Percentiles rank a stretch among this genome's conserved stretches.
Evolutionary conservation across 1,284 basidiomycete genomes (phyloP).

Genomic region (Blastosporella zonata): DNA sequence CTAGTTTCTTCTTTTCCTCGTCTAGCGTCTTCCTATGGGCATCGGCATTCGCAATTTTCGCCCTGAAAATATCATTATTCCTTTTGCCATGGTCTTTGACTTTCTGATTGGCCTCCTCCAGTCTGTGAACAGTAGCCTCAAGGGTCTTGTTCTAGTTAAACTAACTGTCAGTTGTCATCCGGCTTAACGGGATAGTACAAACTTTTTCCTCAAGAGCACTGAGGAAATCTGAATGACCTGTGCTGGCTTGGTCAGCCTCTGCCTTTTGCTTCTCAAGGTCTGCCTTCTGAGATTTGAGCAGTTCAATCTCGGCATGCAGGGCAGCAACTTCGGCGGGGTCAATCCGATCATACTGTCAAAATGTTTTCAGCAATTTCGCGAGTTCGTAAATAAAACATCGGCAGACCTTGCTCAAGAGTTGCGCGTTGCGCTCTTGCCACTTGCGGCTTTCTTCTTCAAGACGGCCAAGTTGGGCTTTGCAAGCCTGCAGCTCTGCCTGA

Average conservation of each 20-base stretch:
- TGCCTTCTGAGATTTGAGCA: conserved; percentile 45
- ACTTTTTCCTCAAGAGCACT: conserved; percentile 24
- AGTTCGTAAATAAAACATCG: too few species aligned
- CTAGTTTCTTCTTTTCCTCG: conserved; percentile 35
- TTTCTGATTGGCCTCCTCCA: conserved; percentile 31
- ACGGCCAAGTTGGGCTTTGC: conserved; percentile 64
- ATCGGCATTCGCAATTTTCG: conserved; percentile 34
- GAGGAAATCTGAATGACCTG: conserved; percentile 39
- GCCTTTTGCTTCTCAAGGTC: conserved; percentile 37
- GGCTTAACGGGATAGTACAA: conserved; percentile 1
- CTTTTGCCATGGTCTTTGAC: conserved; percentile 34
- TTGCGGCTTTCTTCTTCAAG: conserved; percentile 78
- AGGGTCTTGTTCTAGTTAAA: conserved; percentile 29
- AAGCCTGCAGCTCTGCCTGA: conserved; percentile 74
- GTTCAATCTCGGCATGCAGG: conserved; percentile 70
- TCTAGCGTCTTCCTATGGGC: conserved; percentile 28
- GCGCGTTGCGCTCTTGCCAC: conserved; percentile 84
- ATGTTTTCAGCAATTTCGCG: neutral
- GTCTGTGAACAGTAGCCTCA: conserved; percentile 33
- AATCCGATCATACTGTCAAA: conserved; percentile 75
- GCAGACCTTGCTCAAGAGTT: conserved; percentile 73
- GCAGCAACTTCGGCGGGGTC: conserved; percentile 86
- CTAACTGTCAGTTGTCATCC: neutral
- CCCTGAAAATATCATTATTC: conserved; percentile 30
- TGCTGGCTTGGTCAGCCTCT: conserved; percentile 35